A percentile compares a stretch with the other conserved stretches of the same genome.
These are phyloP conservation scores for Medicago arabica DNA, from an alignment of 306 rosid species.

Conservation along the genomic window DNA sequence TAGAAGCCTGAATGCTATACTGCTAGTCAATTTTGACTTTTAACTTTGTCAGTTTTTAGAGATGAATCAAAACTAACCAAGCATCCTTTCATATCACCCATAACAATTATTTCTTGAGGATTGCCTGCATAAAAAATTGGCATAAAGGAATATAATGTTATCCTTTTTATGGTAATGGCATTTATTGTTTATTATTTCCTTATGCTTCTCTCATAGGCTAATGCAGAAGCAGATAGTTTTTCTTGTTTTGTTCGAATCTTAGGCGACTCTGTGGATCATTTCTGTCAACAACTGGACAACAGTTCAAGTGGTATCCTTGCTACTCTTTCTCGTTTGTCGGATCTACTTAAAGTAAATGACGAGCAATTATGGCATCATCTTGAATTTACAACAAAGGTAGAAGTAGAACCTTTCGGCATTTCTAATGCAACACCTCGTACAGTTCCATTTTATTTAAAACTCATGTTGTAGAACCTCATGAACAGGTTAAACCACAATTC, in stretches of 20 bases:
- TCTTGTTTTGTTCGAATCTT: slow-evolving; percentile 78
- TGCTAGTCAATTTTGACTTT: neutral
- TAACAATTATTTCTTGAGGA: slow-evolving; percentile 23
- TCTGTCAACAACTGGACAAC: slow-evolving; percentile 81
- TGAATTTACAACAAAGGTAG: slow-evolving; percentile 73
- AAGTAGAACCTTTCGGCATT: slow-evolving; percentile 40
- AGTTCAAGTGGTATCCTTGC: slow-evolving; percentile 79
- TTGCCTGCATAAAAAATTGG: slow-evolving; percentile 20
- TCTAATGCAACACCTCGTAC: slow-evolving; percentile 20
- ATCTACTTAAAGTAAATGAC: slow-evolving; percentile 66
- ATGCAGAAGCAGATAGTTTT: slow-evolving; percentile 90
- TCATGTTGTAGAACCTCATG: slow-evolving; percentile 20
- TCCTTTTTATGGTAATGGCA: neutral
- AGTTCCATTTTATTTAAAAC: slow-evolving; percentile 28
- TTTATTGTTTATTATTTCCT: neutral
- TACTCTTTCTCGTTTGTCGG: slow-evolving; percentile 71
- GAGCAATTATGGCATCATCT: slow-evolving; percentile 85
- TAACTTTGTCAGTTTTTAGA: slow-evolving; percentile 24
- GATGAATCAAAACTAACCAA: slow-evolving; percentile 2
- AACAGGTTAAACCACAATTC: slow-evolving; percentile 77
- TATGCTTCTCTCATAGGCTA: slow-evolving; percentile 49
- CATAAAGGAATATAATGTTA: slow-evolving; percentile 6
- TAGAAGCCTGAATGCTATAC: slow-evolving; percentile 24
- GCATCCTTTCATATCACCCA: slow-evolving; percentile 2
- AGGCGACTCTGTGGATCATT: slow-evolving; percentile 82